phyloP scores from a whole-genome alignment of 2,329 filamentous ascomycete genomes.

The Hypoxylon sp. region DNA sequence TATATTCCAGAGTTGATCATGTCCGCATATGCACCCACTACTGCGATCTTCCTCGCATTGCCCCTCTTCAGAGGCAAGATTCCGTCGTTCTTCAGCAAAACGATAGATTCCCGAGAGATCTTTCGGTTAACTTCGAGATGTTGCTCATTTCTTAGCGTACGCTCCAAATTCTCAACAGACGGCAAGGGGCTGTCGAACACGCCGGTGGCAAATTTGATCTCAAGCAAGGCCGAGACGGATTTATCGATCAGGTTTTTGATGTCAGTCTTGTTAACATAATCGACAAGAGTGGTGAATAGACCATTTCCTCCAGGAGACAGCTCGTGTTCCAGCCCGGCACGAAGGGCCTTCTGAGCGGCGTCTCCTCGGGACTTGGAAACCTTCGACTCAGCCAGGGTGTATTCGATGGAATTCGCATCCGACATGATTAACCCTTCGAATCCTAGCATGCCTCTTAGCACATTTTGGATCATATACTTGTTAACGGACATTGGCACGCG shows the following conservation, averaged over 20 bases:
- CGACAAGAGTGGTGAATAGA: slow-evolving; percentile 47
- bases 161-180: slow-evolving; percentile 35
- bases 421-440: slow-evolving; percentile 56
- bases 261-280: slow-evolving; percentile 44
- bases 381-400: slow-evolving; percentile 51
- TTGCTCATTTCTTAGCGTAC: slow-evolving; percentile 25
- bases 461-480: slow-evolving; percentile 52
- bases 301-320: slow-evolving; percentile 48
- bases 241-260: slow-evolving; percentile 48
- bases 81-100: slow-evolving; percentile 46
- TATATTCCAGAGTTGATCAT: slow-evolving; percentile 42
- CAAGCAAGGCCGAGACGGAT: slow-evolving; percentile 49
- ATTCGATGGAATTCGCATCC: slow-evolving; percentile 52
- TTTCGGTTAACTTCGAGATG: slow-evolving; percentile 44
- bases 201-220: slow-evolving; percentile 53
- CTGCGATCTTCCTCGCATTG: slow-evolving; percentile 34
- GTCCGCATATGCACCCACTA: slow-evolving; percentile 41
- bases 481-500: slow-evolving; percentile 55
- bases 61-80: slow-evolving; percentile 26
- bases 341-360: slow-evolving; percentile 50
- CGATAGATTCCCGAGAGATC: slow-evolving; percentile 44
- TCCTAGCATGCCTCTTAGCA: slow-evolving; percentile 50
- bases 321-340: slow-evolving; percentile 52
- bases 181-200: slow-evolving; percentile 41
- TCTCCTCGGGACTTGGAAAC: slow-evolving; percentile 51